phyloP scores from a whole-genome alignment of 371 early-diverging fungal species.

The Mucor velutinosus region DNA sequence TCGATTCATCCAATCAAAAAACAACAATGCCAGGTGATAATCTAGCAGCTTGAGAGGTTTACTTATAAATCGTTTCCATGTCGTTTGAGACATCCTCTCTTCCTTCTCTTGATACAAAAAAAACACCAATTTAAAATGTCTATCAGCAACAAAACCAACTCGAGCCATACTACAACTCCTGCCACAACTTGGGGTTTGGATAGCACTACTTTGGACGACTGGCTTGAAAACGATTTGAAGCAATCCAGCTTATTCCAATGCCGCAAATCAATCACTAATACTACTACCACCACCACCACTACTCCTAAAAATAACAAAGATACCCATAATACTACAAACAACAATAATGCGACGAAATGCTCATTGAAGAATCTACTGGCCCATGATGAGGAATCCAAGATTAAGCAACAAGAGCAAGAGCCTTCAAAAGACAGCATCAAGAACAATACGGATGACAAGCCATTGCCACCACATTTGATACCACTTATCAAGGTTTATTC shows the following conservation, averaged over 20 bases:
- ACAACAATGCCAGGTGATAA: conserved; percentile 22
- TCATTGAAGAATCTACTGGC: conserved; percentile 4
- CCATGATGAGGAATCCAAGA: neutral
- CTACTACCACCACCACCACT: conserved; percentile 84
- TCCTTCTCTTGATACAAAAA: neutral
- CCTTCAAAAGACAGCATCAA: neutral
- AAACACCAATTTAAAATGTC: neutral
- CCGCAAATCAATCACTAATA: neutral
- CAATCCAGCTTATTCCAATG: conserved; percentile 25
- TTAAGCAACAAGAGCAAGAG: neutral
- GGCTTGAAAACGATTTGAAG: conserved; percentile 40
- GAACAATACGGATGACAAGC: neutral
- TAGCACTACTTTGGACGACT: conserved; percentile 29
- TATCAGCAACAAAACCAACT: neutral
- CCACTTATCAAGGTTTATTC: conserved; percentile 14
- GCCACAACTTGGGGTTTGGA: conserved; percentile 13
- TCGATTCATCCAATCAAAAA: conserved; percentile 28
- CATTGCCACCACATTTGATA: conserved; percentile 3
- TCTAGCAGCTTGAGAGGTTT: neutral
- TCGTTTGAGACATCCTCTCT: neutral
- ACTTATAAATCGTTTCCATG: neutral
- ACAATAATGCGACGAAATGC: neutral
- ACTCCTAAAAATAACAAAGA: conserved; percentile 60
- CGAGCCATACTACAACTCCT: neutral
- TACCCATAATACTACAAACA: conserved; percentile 5